Percentiles rank a stretch among this genome's conserved stretches.
Conservation (phyloP, 352 stramenopile species). For the Globisporangium splendens region DNA sequence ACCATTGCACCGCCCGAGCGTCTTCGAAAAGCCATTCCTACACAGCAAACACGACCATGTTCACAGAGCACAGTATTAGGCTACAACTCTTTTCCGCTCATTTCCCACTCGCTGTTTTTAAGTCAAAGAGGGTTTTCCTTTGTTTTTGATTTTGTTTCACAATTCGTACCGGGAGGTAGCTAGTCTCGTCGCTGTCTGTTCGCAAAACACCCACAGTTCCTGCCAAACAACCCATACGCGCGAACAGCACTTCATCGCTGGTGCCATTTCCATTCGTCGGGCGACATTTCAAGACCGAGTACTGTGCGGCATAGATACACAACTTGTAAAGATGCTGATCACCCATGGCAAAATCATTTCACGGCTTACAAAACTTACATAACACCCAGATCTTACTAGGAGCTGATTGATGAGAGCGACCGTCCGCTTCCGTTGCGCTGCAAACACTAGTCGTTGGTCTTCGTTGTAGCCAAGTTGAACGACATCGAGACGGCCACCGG, state of each 20-base stretch:
- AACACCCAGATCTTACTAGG: background rate
- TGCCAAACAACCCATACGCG: background rate
- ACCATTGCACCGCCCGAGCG: background rate
- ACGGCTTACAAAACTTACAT: conserved; percentile 1
- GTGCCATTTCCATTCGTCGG: background rate
- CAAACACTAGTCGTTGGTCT: conserved; percentile 5
- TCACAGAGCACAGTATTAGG: background rate
- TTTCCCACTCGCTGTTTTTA: background rate
- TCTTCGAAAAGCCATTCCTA: background rate
- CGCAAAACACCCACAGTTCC: background rate
- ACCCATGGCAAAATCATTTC: too few species aligned
- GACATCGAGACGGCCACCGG: conserved; percentile 7
- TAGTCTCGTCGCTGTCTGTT: too few species aligned
- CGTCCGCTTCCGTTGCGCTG: background rate
- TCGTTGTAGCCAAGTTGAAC: conserved; percentile 3
- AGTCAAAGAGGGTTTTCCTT: too few species aligned
- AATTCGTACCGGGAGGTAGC: too few species aligned
- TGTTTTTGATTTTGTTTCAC: too few species aligned
- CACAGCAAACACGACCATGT: background rate
- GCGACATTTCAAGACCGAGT: conserved; percentile 15
- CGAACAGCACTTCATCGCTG: background rate
- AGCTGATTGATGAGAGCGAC: background rate
- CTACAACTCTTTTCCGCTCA: background rate
- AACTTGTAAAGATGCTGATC: too few species aligned
- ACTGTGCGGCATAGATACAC: conserved; percentile 1